These are phyloP conservation scores for Syzygium oleosum DNA, from an alignment of 345 rosid genomes.

Conservation along the genomic window DNA sequence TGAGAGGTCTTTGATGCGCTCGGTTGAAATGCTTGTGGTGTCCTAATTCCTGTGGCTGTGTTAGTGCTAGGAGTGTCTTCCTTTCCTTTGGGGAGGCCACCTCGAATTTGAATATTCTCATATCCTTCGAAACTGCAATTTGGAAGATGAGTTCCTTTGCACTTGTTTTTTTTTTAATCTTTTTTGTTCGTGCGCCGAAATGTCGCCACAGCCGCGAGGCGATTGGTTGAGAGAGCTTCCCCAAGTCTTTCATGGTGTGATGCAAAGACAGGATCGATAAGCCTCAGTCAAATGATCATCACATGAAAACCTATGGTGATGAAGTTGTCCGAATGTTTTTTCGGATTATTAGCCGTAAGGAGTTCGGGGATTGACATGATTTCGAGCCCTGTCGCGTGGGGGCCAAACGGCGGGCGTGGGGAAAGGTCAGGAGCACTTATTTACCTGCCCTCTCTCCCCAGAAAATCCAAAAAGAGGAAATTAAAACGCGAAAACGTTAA, in stretches of 20 bases:
- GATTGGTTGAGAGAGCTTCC: background rate
- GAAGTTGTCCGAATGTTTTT: background rate
- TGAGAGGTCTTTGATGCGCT: background rate
- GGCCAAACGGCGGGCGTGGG: background rate
- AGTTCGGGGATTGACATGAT: background rate
- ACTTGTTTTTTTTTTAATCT: background rate
- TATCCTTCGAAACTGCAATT: background rate
- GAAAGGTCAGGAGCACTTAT: background rate
- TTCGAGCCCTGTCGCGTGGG: background rate
- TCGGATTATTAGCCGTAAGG: background rate
- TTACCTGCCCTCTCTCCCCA: background rate
- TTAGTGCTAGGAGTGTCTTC: background rate
- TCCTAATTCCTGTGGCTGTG: background rate
- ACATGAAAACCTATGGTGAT: background rate
- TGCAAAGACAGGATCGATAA: background rate
- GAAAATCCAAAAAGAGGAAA: background rate
- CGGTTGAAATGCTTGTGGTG: background rate
- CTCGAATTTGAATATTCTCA: background rate
- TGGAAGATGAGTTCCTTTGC: background rate
- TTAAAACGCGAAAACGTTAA: background rate
- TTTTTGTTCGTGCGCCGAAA: background rate
- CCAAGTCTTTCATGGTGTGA: background rate
- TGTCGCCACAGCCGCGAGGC: background rate
- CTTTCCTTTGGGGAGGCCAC: background rate
- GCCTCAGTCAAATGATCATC: background rate